These are phyloP conservation scores for Aspergillus homomorphus DNA, from an alignment of 495 filamentous ascomycete species.

Conservation along the genomic window DNA sequence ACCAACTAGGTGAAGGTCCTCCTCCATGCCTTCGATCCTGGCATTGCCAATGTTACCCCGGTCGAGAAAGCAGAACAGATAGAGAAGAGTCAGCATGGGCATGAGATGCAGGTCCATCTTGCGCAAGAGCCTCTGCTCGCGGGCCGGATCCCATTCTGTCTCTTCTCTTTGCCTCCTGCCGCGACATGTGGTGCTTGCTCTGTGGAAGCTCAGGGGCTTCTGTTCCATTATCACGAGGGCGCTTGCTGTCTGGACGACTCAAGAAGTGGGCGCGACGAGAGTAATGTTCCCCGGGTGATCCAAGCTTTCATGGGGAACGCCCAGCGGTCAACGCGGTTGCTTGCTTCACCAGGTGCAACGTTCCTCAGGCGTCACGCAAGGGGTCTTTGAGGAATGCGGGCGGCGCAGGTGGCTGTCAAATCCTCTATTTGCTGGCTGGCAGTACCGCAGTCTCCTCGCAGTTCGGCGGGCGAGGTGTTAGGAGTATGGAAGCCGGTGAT, in stretches of 20 bases:
- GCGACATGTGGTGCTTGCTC: not conserved
- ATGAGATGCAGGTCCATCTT: slow-evolving; percentile 34
- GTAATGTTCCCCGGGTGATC: not conserved
- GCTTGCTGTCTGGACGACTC: not conserved
- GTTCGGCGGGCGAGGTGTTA: not conserved
- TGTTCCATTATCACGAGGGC: not conserved
- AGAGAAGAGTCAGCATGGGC: slow-evolving; percentile 45
- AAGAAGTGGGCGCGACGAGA: not conserved
- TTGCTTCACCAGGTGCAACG: not conserved
- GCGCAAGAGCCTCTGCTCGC: slow-evolving; percentile 7
- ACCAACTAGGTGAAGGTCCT: slow-evolving; percentile 45
- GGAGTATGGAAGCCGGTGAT: not conserved
- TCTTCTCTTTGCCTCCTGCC: not conserved
- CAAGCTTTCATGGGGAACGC: not conserved
- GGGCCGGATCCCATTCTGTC: not conserved
- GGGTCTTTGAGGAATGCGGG: not conserved
- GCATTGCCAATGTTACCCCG: slow-evolving; percentile 57
- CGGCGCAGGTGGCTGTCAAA: not conserved
- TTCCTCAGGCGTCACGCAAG: not conserved
- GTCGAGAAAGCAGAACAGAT: slow-evolving; percentile 38
- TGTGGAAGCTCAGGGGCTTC: not conserved
- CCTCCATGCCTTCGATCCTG: slow-evolving; percentile 51
- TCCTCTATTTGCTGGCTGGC: not conserved
- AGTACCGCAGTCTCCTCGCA: not conserved
- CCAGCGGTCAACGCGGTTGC: not conserved